Evolutionary conservation across 148 eudicot genomes (phyloP).

Genomic region (Linanthus parryae): DNA sequence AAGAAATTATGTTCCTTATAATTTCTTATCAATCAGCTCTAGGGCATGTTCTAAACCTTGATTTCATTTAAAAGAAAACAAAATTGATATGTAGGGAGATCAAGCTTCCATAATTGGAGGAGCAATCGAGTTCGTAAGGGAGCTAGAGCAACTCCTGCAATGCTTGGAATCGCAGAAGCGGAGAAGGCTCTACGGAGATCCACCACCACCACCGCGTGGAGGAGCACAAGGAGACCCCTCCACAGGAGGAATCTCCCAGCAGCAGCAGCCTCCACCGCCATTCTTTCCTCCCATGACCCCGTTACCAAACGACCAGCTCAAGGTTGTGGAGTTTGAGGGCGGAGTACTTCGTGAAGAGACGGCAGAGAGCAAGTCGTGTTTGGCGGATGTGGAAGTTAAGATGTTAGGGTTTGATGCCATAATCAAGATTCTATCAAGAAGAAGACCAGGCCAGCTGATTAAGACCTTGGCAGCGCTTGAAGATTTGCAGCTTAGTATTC

Average conservation of each 20-base stretch:
- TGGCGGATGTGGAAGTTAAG: slow-evolving; percentile 91
- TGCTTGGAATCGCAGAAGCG: slow-evolving; percentile 95
- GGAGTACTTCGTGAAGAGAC: slow-evolving; percentile 43
- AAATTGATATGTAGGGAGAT: slow-evolving; percentile 56
- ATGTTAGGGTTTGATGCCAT: slow-evolving; percentile 79
- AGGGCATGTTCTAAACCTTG: background rate
- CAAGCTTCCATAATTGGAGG: slow-evolving; percentile 97
- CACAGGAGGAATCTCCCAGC: slow-evolving; percentile 12
- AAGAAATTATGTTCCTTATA: background rate
- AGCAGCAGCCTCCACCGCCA: slow-evolving; percentile 22
- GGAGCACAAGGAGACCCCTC: slow-evolving; percentile 39
- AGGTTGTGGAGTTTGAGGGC: slow-evolving; percentile 33
- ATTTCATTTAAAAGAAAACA: background rate
- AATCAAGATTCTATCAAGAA: slow-evolving; percentile 80
- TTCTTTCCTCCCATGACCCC: slow-evolving; percentile 21
- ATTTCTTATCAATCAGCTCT: background rate
- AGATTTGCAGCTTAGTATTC: slow-evolving; percentile 71
- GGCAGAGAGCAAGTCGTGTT: slow-evolving; percentile 78
- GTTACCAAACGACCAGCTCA: slow-evolving; percentile 22
- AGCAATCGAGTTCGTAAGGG: slow-evolving; percentile 92
- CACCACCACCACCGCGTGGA: slow-evolving; percentile 16
- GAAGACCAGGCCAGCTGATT: slow-evolving; percentile 79
- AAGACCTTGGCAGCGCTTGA: slow-evolving; percentile 78
- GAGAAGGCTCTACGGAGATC: slow-evolving; percentile 73
- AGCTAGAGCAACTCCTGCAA: slow-evolving; percentile 83